A percentile compares a stretch with the other conserved stretches of the same genome.
phyloP scores from a whole-genome alignment of 352 stramenopile species.

The Phytophthora hybrid region DNA sequence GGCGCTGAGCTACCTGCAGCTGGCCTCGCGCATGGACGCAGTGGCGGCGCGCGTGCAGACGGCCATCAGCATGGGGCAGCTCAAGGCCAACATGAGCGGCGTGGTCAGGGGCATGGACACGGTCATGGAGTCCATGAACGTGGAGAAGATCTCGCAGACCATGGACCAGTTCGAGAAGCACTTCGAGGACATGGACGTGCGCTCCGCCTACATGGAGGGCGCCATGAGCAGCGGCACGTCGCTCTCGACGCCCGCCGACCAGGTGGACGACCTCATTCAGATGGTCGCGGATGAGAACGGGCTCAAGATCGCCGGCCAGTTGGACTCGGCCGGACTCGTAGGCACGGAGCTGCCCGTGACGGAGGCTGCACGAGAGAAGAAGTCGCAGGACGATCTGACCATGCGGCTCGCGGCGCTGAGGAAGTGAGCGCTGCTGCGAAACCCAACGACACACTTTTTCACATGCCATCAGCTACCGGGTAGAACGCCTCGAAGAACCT shows the following conservation, averaged over 20 bases:
- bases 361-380: slow-evolving; percentile 81
- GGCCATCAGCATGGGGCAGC: slow-evolving; percentile 95
- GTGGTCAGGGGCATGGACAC: slow-evolving; percentile 98
- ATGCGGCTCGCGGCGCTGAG: slow-evolving; percentile 83
- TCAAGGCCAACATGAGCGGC: slow-evolving; percentile 96
- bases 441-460: neutral
- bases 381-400: slow-evolving; percentile 84
- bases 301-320: slow-evolving; percentile 94
- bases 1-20: slow-evolving; percentile 95
- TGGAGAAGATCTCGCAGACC: slow-evolving; percentile 96
- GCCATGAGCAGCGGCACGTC: slow-evolving; percentile 97
- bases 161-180: slow-evolving; percentile 99
- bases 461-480: neutral
- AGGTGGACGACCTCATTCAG: slow-evolving; percentile 98
- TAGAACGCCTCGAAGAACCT: slow-evolving; percentile 3
- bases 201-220: slow-evolving; percentile 97
- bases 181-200: slow-evolving; percentile 99
- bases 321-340: slow-evolving; percentile 93
- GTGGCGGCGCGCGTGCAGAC: slow-evolving; percentile 97
- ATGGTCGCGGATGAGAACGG: slow-evolving; percentile 98
- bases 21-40: slow-evolving; percentile 96
- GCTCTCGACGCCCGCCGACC: slow-evolving; percentile 95
- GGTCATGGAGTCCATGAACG: slow-evolving; percentile 97
- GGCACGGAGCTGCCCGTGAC: slow-evolving; percentile 69
- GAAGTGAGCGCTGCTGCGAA: slow-evolving; percentile 63